phyloP scores from a whole-genome alignment of 1,139 yeast species.

The Martiniozyma asiatica region DNA sequence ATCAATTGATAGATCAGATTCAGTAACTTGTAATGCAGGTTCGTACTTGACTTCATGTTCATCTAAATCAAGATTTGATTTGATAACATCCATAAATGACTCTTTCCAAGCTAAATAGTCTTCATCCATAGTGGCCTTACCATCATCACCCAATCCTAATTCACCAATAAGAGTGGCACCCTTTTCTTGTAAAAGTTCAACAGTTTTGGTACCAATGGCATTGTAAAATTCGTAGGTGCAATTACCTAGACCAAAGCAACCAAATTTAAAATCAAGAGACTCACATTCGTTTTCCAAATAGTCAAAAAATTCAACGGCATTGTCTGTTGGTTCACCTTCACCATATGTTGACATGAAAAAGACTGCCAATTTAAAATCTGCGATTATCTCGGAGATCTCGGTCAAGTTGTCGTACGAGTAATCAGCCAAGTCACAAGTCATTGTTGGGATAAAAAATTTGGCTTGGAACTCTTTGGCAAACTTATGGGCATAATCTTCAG shows the following conservation, averaged over 20 bases:
- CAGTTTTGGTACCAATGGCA: slow-evolving; percentile 59
- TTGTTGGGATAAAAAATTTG: slow-evolving; percentile 67
- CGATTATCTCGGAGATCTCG: slow-evolving; percentile 37
- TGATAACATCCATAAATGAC: slow-evolving; percentile 32
- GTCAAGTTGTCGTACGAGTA: slow-evolving; percentile 67
- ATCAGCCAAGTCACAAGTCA: slow-evolving; percentile 84
- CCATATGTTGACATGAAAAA: slow-evolving; percentile 89
- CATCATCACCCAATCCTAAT: slow-evolving; percentile 88
- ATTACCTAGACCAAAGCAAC: slow-evolving; percentile 86
- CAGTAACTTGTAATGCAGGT: slow-evolving; percentile 11
- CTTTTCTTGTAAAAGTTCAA: slow-evolving; percentile 34
- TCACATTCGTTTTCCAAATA: slow-evolving; percentile 30
- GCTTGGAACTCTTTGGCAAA: slow-evolving; percentile 80
- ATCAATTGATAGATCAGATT: slow-evolving; percentile 54
- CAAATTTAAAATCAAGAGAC: slow-evolving; percentile 28
- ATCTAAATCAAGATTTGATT: slow-evolving; percentile 29
- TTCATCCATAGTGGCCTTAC: slow-evolving; percentile 83
- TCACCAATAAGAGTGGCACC: slow-evolving; percentile 62
- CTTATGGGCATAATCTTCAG: slow-evolving; percentile 91
- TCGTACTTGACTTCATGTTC: slow-evolving; percentile 2
- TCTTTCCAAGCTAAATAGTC: slow-evolving; percentile 90
- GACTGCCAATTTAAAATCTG: slow-evolving; percentile 34
- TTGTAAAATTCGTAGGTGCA: slow-evolving; percentile 85
- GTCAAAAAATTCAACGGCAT: slow-evolving; percentile 58
- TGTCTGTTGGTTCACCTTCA: slow-evolving; percentile 97